Evolutionary conservation across 2,329 filamentous ascomycete species (phyloP).

Genomic region (Pseudopithomyces maydicus): DNA sequence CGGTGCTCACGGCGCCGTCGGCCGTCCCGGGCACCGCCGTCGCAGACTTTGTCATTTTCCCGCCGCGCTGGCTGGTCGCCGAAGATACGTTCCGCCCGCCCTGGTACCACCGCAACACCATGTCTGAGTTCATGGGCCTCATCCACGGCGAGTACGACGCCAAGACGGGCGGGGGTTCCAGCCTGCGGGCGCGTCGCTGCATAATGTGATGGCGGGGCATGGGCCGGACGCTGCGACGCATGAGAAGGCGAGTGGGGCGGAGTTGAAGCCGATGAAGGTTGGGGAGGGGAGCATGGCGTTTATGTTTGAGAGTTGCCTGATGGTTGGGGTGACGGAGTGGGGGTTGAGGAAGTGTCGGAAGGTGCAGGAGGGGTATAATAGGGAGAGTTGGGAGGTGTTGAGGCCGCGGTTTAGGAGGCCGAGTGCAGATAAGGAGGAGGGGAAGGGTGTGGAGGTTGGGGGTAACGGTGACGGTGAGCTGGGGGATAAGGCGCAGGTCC

Average conservation of each 20-base stretch:
- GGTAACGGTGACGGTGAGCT: constrained; percentile 18
- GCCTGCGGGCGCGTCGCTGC: constrained; percentile 67
- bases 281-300: constrained; percentile 70
- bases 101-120: constrained; percentile 73
- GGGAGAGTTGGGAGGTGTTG: constrained; percentile 75
- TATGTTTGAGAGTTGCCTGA: constrained; percentile 70
- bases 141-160: constrained; percentile 68
- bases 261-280: constrained; percentile 62
- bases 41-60: constrained; percentile 75
- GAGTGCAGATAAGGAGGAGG: constrained; percentile 31
- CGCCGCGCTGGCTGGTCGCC: constrained; percentile 71
- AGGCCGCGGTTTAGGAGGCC: constrained; percentile 52
- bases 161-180: constrained; percentile 64
- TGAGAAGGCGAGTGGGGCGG: constrained; percentile 61
- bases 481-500: constrained; percentile 29
- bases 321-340: constrained; percentile 76
- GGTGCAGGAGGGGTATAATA: constrained; percentile 74
- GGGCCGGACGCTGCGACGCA: constrained; percentile 66
- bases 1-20: constrained; percentile 68
- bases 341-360: constrained; percentile 72
- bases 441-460: no score
- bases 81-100: constrained; percentile 74
- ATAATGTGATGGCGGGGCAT: constrained; percentile 77
- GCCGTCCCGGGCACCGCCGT: constrained; percentile 60
- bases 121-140: constrained; percentile 72